Base-by-base conservation (phyloP, 176 grass and related monocot genomes). In the Cenchrus fungigraminus region DNA sequence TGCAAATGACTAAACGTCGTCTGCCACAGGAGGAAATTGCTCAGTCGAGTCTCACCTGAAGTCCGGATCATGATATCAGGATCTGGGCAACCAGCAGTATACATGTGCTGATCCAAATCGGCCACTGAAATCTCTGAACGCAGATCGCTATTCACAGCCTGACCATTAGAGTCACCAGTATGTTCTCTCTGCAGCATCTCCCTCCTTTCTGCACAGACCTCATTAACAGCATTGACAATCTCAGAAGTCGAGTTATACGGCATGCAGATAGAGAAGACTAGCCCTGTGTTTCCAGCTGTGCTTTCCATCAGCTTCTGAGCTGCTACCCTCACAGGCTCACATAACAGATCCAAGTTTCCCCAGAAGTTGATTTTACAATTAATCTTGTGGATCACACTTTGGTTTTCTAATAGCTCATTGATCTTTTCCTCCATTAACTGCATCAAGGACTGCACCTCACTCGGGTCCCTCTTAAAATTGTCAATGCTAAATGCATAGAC, bases 21-120 rank as follows among this genome's bases (percentile, higher is more conserved):
- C 84, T 98, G 95, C 93, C 93, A 95, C 1, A 98, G 83, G 46
- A 98, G 91, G 52, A 98, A 98, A 73, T 98, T 98, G 80, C 95
- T 98, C 56, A 98, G 67, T 4, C 93, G 87, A 50, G 85, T 92
- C 80, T 98, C 95, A 0, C 95, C 93, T 6, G 93, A 95, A 49
- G 95, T 95, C 16, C 95, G 85, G 57, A 98, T 87, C 61, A 95
- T 76, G 20, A 98, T 91, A 63, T 93, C 93, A 9, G 95, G 89
- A 42, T 98, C 95, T 0, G 75, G 87, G 77, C 91, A 95, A 31
- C 80, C 85, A 5, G 87, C 76, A 0, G 29, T 90, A 53, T 95
- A 95, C 78, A 98, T 86, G 58, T 90, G 85, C 9, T 19, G 55
- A 68, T 95, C 91, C 78, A 98, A 81, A 90, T 95, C 89, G 4